phyloP scores from a whole-genome alignment of 148 eudicot genomes.

The Chenopodium suecicum region DNA sequence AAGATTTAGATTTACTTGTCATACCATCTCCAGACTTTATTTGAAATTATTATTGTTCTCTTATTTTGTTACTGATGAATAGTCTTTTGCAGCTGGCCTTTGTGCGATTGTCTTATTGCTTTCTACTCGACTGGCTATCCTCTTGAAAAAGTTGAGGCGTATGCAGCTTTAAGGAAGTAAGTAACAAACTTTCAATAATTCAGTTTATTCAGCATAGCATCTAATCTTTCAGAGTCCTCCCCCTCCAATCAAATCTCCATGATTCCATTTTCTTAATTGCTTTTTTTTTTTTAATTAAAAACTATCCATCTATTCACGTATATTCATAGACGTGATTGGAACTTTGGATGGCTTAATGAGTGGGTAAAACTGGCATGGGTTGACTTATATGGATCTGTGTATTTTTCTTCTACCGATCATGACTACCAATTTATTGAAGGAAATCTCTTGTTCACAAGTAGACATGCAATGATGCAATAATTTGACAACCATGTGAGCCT shows the following conservation, averaged over 20 bases:
- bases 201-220: background rate
- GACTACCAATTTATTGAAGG: background rate
- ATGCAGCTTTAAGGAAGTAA: constrained; percentile 83
- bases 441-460: background rate
- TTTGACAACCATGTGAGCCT: no score
- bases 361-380: background rate
- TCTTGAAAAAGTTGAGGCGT: constrained; percentile 83
- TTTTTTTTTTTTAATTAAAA: no score
- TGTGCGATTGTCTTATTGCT: constrained; percentile 93
- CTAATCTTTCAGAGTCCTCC: background rate
- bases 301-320: no score
- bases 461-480: background rate
- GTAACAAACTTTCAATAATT: constrained; percentile 17
- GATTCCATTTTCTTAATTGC: background rate
- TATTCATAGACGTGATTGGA: no score
- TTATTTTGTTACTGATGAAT: constrained; percentile 4
- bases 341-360: background rate
- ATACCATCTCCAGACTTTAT: background rate
- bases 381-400: background rate
- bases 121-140: constrained; percentile 94
- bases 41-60: background rate
- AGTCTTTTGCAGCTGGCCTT: constrained; percentile 79
- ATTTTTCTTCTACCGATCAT: background rate
- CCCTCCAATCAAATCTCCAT: background rate
- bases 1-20: background rate